Evolutionary conservation across 495 filamentous ascomycete species (phyloP).

Genomic region (Podospora pseudoanserina): DNA sequence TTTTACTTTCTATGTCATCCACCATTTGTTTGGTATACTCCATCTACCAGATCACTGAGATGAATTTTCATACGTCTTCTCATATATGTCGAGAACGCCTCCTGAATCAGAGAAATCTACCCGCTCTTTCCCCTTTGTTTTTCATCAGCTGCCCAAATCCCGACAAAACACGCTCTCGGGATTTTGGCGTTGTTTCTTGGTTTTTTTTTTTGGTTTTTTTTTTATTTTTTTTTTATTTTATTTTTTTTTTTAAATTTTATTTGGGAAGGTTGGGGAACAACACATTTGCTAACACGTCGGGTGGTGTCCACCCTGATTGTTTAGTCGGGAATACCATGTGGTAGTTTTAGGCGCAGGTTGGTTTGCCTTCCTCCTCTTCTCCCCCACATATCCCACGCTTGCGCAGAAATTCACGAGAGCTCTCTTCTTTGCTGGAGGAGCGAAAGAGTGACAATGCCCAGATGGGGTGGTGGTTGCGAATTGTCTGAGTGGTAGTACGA

Average conservation of each 20-base stretch:
- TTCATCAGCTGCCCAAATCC: neutral
- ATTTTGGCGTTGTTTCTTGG: neutral
- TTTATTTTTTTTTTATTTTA: neutral
- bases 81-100: neutral
- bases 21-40: too few relatives aligned
- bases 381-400: neutral
- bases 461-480: neutral
- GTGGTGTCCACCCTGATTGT: slow-evolving; percentile 3
- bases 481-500: neutral
- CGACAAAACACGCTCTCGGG: slow-evolving; percentile 1
- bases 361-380: slow-evolving; percentile 11
- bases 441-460: neutral
- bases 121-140: neutral
- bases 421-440: neutral
- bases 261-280: neutral
- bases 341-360: slow-evolving; percentile 37
- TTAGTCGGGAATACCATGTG: slow-evolving; percentile 35
- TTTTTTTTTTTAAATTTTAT: neutral
- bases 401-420: neutral
- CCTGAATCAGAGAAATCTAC: neutral
- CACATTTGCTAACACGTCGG: slow-evolving; percentile 2
- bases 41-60: neutral
- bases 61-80: too few relatives aligned
- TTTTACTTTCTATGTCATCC: neutral
- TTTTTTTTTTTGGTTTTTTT: neutral